These are phyloP conservation scores for Eragrostis tef DNA, from an alignment of 202 grass and related monocot genomes.

Conservation along the genomic window DNA sequence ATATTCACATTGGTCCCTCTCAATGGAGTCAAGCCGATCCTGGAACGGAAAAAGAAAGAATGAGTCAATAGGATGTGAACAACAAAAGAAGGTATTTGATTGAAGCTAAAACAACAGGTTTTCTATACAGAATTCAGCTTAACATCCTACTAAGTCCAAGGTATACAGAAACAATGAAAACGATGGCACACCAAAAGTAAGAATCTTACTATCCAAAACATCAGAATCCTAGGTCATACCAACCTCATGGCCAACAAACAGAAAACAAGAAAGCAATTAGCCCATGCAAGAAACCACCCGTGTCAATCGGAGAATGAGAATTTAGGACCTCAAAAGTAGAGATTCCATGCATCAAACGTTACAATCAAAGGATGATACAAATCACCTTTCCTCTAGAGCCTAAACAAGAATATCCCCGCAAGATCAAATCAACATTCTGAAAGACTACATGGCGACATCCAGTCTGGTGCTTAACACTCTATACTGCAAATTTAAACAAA, in stretches of 20 bases:
- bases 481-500: conserved; percentile 24
- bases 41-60: conserved; percentile 44
- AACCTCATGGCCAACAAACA: conserved; percentile 37
- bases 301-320: background rate
- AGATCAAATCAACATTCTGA: conserved; percentile 29
- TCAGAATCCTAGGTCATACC: conserved; percentile 31
- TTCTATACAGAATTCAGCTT: background rate
- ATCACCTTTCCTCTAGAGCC: conserved; percentile 30
- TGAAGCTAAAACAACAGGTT: conserved; percentile 30
- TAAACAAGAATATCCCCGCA: conserved; percentile 46
- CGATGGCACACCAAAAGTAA: conserved; percentile 14
- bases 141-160: conserved; percentile 3
- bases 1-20: conserved; percentile 94
- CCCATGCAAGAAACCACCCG: conserved; percentile 36
- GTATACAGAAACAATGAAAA: conserved; percentile 25
- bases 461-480: background rate
- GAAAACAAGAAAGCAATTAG: conserved; percentile 33
- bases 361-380: conserved; percentile 31
- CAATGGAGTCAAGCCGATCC: conserved; percentile 85
- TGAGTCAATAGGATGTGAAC: background rate
- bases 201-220: background rate
- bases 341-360: conserved; percentile 32
- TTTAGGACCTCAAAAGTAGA: conserved; percentile 45
- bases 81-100: background rate
- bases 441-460: conserved; percentile 20